These are phyloP conservation scores for Neocatenulostroma microsporum DNA, from an alignment of 2,329 filamentous ascomycete species.

Conservation along the genomic window DNA sequence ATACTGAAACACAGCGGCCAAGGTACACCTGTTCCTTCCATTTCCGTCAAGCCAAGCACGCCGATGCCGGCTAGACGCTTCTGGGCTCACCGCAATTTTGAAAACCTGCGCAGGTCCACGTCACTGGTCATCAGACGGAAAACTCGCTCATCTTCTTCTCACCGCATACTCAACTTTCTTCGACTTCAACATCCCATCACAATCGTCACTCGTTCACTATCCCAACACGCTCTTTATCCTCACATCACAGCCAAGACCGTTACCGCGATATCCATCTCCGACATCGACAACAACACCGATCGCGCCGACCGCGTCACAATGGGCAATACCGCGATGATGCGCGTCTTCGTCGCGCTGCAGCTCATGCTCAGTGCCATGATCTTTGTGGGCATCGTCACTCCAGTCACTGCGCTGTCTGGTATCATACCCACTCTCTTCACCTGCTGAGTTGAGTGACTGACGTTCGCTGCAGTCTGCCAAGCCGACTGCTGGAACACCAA, in stretches of 20 bases:
- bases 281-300: neutral
- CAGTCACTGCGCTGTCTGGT: too few relatives aligned
- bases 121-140: too few relatives aligned
- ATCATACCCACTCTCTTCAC: too few relatives aligned
- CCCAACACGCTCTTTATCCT: neutral
- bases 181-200: neutral
- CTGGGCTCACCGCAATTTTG: neutral
- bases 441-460: too few relatives aligned
- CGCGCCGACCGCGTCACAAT: too few relatives aligned
- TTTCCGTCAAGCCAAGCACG: neutral
- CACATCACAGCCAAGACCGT: too few relatives aligned
- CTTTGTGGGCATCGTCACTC: neutral
- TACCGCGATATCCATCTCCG: too few relatives aligned
- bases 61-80: neutral
- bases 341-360: neutral
- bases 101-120: neutral
- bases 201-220: constrained; percentile 3
- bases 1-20: neutral
- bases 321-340: neutral
- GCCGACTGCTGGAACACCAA: too few relatives aligned
- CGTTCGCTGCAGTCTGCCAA: neutral
- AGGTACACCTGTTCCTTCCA: too few relatives aligned
- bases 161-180: neutral
- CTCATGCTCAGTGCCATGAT: neutral
- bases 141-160: too few relatives aligned